A percentile compares a stretch with the other conserved stretches of the same genome.
phyloP scores from a whole-genome alignment of 1,284 basidiomycete species.

The Tilletia indica region DNA sequence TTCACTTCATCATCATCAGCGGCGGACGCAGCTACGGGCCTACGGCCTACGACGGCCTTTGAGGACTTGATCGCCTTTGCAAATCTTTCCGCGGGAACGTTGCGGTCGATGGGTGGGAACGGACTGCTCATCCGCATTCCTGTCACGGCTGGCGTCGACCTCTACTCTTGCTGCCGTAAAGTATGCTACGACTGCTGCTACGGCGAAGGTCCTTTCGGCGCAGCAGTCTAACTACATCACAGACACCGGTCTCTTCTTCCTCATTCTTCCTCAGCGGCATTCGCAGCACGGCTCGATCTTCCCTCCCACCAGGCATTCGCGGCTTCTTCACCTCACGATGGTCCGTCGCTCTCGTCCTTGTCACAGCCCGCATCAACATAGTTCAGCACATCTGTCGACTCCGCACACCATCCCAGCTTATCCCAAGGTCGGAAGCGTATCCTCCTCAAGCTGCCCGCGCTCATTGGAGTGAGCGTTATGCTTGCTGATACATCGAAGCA shows the following conservation, averaged over 20 bases:
- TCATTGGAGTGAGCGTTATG: constrained; percentile 23
- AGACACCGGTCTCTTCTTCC: background rate
- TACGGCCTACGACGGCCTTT: background rate
- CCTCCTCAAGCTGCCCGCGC: constrained; percentile 39
- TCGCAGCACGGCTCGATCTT: background rate
- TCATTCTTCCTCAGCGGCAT: background rate
- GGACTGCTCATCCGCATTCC: background rate
- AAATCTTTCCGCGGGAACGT: background rate
- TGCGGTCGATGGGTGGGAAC: background rate
- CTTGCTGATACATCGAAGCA: background rate
- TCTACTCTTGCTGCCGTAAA: background rate
- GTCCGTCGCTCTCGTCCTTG: constrained; percentile 32
- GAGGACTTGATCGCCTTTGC: background rate
- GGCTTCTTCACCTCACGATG: constrained; percentile 47
- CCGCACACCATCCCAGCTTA: constrained; percentile 29
- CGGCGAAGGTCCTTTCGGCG: background rate
- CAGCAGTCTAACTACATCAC: no score
- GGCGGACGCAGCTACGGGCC: no score
- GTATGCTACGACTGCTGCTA: background rate
- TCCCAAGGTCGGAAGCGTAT: constrained; percentile 32
- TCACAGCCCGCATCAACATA: constrained; percentile 41
- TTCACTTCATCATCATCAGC: background rate
- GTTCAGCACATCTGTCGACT: constrained; percentile 52
- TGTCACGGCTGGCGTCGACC: background rate
- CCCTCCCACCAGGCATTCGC: constrained; percentile 10